These are phyloP conservation scores for Tulasnella sp. DNA, from an alignment of 768 basidiomycete species.

Conservation along the genomic window DNA sequence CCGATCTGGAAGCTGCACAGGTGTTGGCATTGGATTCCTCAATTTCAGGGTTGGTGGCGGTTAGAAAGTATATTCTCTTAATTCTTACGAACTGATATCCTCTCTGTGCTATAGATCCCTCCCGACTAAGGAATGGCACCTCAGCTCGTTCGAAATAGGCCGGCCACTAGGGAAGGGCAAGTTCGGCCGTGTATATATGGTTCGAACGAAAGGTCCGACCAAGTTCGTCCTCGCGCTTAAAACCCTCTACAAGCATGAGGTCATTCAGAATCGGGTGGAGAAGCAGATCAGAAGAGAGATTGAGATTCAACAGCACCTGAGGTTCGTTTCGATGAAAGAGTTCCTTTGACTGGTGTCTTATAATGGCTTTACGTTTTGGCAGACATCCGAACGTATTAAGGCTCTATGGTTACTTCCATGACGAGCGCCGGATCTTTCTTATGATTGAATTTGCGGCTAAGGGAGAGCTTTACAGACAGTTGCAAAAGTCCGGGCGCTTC, in stretches of 20 bases:
- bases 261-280: slow-evolving; percentile 35
- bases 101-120: slow-evolving; percentile 35
- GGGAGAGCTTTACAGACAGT: slow-evolving; percentile 34
- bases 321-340: slow-evolving; percentile 23
- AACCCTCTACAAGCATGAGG: slow-evolving; percentile 37
- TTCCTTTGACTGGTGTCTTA: neutral
- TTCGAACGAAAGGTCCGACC: slow-evolving; percentile 81
- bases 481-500: slow-evolving; percentile 30
- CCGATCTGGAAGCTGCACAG: slow-evolving; percentile 68
- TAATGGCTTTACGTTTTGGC: neutral
- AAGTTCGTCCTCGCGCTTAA: slow-evolving; percentile 79
- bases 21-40: slow-evolving; percentile 74
- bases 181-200: slow-evolving; percentile 98
- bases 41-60: slow-evolving; percentile 40
- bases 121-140: slow-evolving; percentile 75
- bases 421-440: slow-evolving; percentile 32
- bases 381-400: slow-evolving; percentile 34
- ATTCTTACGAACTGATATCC: slow-evolving; percentile 31
- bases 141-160: slow-evolving; percentile 87
- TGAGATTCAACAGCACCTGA: slow-evolving; percentile 36
- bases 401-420: slow-evolving; percentile 34
- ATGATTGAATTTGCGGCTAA: slow-evolving; percentile 33
- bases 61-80: slow-evolving; percentile 11
- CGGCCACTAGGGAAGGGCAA: slow-evolving; percentile 95
- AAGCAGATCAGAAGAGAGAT: slow-evolving; percentile 40